phyloP scores from a whole-genome alignment of 495 filamentous ascomycete species.

The Penicillium fimorum region DNA sequence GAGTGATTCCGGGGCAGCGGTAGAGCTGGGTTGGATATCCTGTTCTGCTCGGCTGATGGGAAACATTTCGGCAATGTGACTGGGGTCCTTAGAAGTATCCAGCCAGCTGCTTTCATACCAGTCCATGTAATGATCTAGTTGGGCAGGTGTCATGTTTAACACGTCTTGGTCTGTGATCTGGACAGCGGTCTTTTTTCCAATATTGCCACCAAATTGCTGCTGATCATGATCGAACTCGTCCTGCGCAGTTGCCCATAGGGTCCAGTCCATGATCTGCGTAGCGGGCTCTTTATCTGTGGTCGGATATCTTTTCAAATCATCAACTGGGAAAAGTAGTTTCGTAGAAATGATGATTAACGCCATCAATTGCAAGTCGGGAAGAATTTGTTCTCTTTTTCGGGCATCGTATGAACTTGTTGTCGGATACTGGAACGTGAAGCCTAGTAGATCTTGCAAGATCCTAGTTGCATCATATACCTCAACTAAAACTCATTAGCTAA shows the following conservation, averaged over 20 bases:
- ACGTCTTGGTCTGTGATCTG: conserved; percentile 65
- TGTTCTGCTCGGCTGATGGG: conserved; percentile 34
- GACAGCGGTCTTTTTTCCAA: conserved; percentile 43
- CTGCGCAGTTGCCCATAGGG: conserved; percentile 61
- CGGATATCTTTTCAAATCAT: conserved; percentile 58
- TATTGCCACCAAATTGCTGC: conserved; percentile 19
- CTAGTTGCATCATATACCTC: conserved; percentile 66
- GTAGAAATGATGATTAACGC: conserved; percentile 71
- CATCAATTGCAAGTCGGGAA: conserved; percentile 73
- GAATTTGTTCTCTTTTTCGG: conserved; percentile 36
- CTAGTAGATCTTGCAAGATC: conserved; percentile 56
- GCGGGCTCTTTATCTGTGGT: conserved; percentile 57
- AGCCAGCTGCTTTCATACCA: conserved; percentile 83
- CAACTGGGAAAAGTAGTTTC: conserved; percentile 78
- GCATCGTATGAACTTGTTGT: conserved; percentile 22
- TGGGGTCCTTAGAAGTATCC: conserved; percentile 31
- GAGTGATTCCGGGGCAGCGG: background rate
- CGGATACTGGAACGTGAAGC: conserved; percentile 57
- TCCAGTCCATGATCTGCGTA: conserved; percentile 66
- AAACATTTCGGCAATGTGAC: conserved; percentile 53
- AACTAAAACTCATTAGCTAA: conserved; percentile 42
- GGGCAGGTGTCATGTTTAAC: conserved; percentile 60
- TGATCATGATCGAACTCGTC: conserved; percentile 34
- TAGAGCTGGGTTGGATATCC: conserved; percentile 12
- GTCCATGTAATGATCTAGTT: conserved; percentile 81